Percentiles rank a stretch among this genome's conserved stretches.
These are phyloP conservation scores for Metarhizium album DNA, from an alignment of 2,329 filamentous ascomycete species.

Conservation along the genomic window DNA sequence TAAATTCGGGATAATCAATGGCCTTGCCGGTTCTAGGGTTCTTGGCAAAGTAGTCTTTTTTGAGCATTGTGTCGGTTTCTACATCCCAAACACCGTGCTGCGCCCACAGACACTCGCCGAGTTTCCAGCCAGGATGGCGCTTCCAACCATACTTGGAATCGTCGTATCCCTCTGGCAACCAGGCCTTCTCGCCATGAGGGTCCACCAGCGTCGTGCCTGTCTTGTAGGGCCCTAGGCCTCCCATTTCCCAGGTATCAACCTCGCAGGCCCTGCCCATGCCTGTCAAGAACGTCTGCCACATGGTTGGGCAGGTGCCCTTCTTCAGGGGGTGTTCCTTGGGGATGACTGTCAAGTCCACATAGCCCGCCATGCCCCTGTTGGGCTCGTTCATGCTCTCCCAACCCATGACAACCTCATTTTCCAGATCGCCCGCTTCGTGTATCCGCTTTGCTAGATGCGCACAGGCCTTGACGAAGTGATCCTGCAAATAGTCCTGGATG, in stretches of 20 bases:
- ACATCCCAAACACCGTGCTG: constrained; percentile 95
- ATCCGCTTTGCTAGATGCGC: constrained; percentile 75
- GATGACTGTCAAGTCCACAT: constrained; percentile 68
- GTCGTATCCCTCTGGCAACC: constrained; percentile 74
- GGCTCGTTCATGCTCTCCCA: constrained; percentile 98
- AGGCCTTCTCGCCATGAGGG: constrained; percentile 73
- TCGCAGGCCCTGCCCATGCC: constrained; percentile 89
- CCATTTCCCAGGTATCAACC: constrained; percentile 87
- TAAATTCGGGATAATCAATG: constrained; percentile 77
- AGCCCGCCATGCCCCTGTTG: constrained; percentile 76
- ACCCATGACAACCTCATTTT: constrained; percentile 78
- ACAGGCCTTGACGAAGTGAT: constrained; percentile 73
- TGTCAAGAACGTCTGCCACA: constrained; percentile 86
- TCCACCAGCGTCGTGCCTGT: constrained; percentile 75
- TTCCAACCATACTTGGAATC: constrained; percentile 86
- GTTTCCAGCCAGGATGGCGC: constrained; percentile 75
- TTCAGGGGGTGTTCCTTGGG: constrained; percentile 83
- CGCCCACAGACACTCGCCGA: constrained; percentile 94
- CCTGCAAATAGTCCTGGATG: constrained; percentile 89
- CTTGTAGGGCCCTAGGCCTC: constrained; percentile 83
- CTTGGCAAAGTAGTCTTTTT: constrained; percentile 80
- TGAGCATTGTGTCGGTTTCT: constrained; percentile 60
- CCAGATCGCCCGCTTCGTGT: constrained; percentile 78
- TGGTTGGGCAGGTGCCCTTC: constrained; percentile 85
- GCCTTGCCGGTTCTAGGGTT: constrained; percentile 62